Percentiles rank a stretch among this genome's conserved stretches.
These are phyloP conservation scores for Leptomonas seymouri DNA, from an alignment of 208 protist species.

Conservation along the genomic window DNA sequence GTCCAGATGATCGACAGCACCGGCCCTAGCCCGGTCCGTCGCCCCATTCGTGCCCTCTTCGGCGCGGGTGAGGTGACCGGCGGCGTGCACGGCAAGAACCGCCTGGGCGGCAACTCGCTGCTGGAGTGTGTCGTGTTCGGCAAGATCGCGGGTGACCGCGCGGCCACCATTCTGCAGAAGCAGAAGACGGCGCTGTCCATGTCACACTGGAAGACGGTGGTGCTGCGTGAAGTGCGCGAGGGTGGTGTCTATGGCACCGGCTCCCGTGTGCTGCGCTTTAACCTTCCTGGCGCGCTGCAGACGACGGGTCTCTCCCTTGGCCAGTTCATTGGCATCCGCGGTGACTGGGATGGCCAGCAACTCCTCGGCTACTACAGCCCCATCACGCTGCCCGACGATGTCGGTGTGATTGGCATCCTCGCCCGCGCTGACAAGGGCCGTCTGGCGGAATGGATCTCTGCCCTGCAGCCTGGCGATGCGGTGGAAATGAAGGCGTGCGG, in stretches of 20 bases:
- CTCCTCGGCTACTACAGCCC: conserved; percentile 76
- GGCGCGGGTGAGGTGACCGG: conserved; percentile 97
- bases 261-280: conserved; percentile 69
- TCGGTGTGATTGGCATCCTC: conserved; percentile 68
- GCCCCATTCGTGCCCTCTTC: conserved; percentile 91
- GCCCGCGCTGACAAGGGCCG: conserved; percentile 57
- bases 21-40: conserved; percentile 32
- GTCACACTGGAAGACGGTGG: conserved; percentile 44
- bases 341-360: conserved; percentile 52
- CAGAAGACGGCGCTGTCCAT: conserved; percentile 48
- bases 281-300: conserved; percentile 76
- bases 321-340: conserved; percentile 74
- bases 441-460: conserved; percentile 60
- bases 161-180: conserved; percentile 67
- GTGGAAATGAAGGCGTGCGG: conserved; percentile 83
- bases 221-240: conserved; percentile 54
- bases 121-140: conserved; percentile 84
- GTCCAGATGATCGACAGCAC: conserved; percentile 65
- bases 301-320: conserved; percentile 66
- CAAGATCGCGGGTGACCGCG: conserved; percentile 75
- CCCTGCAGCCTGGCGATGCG: conserved; percentile 65
- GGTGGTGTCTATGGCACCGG: conserved; percentile 46
- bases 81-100: conserved; percentile 96
- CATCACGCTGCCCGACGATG: conserved; percentile 73
- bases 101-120: conserved; percentile 97